phyloP scores from a whole-genome alignment of 2,329 filamentous ascomycete genomes.

The Phaeosphaeriaceae sp. region DNA sequence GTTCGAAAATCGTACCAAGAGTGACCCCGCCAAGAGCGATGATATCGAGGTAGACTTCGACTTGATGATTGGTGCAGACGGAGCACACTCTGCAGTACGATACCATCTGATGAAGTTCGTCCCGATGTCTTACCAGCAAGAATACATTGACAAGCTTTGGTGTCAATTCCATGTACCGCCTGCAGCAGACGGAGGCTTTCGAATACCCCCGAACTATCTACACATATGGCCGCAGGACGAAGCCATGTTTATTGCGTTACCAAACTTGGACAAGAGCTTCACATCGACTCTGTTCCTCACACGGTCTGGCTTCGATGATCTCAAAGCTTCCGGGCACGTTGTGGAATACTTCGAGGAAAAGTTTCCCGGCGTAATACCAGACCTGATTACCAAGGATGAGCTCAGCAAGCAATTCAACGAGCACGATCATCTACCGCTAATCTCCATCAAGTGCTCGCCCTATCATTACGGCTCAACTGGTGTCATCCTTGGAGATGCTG shows the following conservation, averaged over 20 bases:
- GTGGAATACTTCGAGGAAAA: constrained; percentile 78
- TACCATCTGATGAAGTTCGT: constrained; percentile 97
- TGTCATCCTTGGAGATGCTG: constrained; percentile 90
- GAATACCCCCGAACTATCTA: constrained; percentile 88
- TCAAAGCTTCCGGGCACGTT: constrained; percentile 69
- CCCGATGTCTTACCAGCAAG: constrained; percentile 88
- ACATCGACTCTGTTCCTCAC: constrained; percentile 94
- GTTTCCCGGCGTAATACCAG: constrained; percentile 82
- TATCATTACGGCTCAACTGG: constrained; percentile 80
- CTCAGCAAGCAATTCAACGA: constrained; percentile 76
- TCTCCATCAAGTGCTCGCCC: constrained; percentile 90
- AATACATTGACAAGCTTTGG: constrained; percentile 97
- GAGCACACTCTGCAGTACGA: constrained; percentile 84
- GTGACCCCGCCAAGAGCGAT: constrained; percentile 30
- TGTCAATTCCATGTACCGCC: constrained; percentile 89
- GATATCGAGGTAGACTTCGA: constrained; percentile 90
- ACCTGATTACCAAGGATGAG: constrained; percentile 70
- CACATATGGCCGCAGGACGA: constrained; percentile 96
- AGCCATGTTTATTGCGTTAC: constrained; percentile 99
- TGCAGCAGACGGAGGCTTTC: constrained; percentile 63
- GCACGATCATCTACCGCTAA: constrained; percentile 91
- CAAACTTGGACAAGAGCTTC: constrained; percentile 86
- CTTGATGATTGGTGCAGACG: constrained; percentile 92
- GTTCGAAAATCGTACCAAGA: constrained; percentile 70
- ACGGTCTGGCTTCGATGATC: constrained; percentile 68